Conservation (phyloP, 73 alveolate species). For the Uronychia binucleata region DNA sequence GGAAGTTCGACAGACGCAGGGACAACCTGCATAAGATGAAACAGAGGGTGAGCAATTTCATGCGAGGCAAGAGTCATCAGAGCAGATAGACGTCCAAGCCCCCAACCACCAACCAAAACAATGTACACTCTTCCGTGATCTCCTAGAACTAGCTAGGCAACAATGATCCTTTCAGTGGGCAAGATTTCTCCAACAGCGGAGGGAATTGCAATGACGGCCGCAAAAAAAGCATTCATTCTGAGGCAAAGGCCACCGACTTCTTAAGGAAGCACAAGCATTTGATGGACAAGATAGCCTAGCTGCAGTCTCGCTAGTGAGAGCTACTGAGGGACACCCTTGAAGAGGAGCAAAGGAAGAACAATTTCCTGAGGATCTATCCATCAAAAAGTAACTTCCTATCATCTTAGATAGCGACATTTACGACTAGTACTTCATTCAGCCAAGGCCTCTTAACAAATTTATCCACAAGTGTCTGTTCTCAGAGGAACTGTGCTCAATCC, state of each 20-base stretch:
- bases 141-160: neutral
- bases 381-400: neutral
- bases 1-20: constrained; percentile 66
- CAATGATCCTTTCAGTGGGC: neutral
- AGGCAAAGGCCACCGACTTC: constrained; percentile 17
- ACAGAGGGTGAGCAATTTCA: constrained; percentile 50
- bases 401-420: constrained; percentile 22
- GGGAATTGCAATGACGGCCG: neutral
- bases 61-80: constrained; percentile 32
- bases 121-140: neutral
- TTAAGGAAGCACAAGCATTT: constrained; percentile 5
- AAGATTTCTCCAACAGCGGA: neutral
- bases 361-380: constrained; percentile 54
- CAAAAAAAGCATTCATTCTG: neutral
- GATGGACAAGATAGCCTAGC: constrained; percentile 1
- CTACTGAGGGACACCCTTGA: constrained; percentile 36
- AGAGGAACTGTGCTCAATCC: constrained; percentile 16
- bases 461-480: constrained; percentile 16
- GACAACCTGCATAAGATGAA: constrained; percentile 62
- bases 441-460: constrained; percentile 26
- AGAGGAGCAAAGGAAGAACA: constrained; percentile 29
- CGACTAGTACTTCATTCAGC: constrained; percentile 28
- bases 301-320: neutral
- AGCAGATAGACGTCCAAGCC: neutral
- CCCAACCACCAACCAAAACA: neutral